phyloP scores from a whole-genome alignment of 371 early-diverging fungal genomes.

The Apophysomyces trapeziformis region DNA sequence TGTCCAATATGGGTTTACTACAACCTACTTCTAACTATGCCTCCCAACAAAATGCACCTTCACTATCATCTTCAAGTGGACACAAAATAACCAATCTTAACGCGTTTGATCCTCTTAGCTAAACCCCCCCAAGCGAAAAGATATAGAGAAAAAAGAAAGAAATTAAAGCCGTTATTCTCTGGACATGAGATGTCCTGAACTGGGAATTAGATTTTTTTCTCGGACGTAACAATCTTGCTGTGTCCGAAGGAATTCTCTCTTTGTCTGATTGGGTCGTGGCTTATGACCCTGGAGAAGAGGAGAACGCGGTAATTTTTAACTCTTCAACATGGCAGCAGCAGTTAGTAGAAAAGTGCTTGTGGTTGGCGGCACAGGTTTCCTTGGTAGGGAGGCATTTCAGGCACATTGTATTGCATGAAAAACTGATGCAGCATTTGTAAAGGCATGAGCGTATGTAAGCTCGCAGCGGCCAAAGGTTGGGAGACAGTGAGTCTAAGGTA shows the following conservation, averaged over 20 bases:
- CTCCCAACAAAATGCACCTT: constrained; percentile 8
- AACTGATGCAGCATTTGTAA: background rate
- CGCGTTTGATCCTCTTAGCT: constrained; percentile 50
- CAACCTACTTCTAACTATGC: constrained; percentile 25
- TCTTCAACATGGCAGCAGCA: constrained; percentile 31
- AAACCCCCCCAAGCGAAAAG: constrained; percentile 12
- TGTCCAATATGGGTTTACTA: constrained; percentile 32
- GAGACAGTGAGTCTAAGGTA: constrained; percentile 79
- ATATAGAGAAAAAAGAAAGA: too few species aligned
- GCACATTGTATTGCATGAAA: background rate
- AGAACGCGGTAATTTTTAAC: too few species aligned
- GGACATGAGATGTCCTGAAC: too few species aligned
- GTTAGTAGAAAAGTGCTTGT: constrained; percentile 63
- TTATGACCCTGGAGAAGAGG: too few species aligned
- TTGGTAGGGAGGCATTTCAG: constrained; percentile 49
- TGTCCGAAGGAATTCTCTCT: too few species aligned
- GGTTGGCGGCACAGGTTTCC: constrained; percentile 76
- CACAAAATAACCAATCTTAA: constrained; percentile 29
- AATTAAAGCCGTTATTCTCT: too few species aligned
- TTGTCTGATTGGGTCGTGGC: too few species aligned
- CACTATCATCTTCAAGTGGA: constrained; percentile 15
- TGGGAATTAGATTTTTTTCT: too few species aligned
- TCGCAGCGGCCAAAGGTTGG: constrained; percentile 72
- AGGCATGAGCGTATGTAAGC: constrained; percentile 67
- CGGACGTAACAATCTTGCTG: too few species aligned